Evolutionary conservation across 306 rosid genomes (phyloP).

Genomic region (Gastrolobium villosum): DNA sequence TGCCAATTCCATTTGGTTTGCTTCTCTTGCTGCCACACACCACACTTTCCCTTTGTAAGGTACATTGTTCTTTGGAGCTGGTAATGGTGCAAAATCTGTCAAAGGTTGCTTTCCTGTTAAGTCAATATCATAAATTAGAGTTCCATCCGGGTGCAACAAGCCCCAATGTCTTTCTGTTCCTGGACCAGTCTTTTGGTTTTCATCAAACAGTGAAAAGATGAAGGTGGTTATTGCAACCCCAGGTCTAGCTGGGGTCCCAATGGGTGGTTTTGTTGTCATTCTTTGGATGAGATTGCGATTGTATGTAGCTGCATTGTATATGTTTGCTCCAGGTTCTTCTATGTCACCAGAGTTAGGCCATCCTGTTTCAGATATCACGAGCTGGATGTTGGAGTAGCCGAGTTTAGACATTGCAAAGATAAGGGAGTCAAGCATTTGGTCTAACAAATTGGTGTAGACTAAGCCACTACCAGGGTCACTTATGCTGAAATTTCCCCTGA

Average conservation of each 20-base stretch:
- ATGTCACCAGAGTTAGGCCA: conserved; percentile 77
- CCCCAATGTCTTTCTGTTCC: conserved; percentile 93
- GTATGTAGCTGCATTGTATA: conserved; percentile 71
- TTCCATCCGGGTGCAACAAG: conserved; percentile 62
- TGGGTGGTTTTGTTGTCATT: conserved; percentile 61
- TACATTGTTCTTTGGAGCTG: conserved; percentile 46
- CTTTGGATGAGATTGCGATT: conserved; percentile 67
- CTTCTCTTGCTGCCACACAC: conserved; percentile 62
- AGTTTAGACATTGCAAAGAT: conserved; percentile 80
- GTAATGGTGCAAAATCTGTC: conserved; percentile 45
- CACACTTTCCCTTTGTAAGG: conserved; percentile 55
- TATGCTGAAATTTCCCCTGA: conserved; percentile 44
- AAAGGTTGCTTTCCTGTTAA: conserved; percentile 51
- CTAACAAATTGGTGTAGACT: conserved; percentile 74
- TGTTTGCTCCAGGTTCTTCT: conserved; percentile 66
- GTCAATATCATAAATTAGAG: conserved; percentile 70
- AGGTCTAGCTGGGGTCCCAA: conserved; percentile 80
- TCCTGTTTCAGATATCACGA: conserved; percentile 77
- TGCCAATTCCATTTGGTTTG: conserved; percentile 39
- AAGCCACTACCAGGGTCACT: conserved; percentile 64
- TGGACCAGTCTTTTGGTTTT: conserved; percentile 70
- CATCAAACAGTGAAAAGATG: conserved; percentile 76
- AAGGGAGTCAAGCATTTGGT: conserved; percentile 87
- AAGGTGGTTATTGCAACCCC: conserved; percentile 69
- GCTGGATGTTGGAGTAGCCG: conserved; percentile 65